These are phyloP conservation scores for Colletotrichum liriopes DNA, from an alignment of 2,329 filamentous ascomycete species.

Conservation along the genomic window DNA sequence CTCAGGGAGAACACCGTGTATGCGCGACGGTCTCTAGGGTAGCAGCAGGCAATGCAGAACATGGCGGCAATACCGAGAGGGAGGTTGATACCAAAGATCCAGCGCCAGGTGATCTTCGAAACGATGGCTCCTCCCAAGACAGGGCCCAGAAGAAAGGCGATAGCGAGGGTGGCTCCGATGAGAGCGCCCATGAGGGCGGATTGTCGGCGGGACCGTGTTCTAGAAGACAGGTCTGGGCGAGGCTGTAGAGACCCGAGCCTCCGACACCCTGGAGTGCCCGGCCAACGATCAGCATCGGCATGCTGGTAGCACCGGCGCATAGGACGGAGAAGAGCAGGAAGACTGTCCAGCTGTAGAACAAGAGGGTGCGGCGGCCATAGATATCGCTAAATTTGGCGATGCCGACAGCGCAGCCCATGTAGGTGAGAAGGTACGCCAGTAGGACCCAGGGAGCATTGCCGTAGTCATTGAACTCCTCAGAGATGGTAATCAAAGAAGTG, in stretches of 20 bases:
- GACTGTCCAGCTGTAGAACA: slow-evolving; percentile 67
- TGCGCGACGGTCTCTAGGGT: slow-evolving; percentile 56
- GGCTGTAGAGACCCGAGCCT: slow-evolving; percentile 73
- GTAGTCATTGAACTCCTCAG: slow-evolving; percentile 66
- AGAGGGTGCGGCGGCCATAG: slow-evolving; percentile 67
- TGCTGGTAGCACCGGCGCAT: slow-evolving; percentile 65
- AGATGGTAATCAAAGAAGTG: slow-evolving; percentile 71
- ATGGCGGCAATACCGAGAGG: slow-evolving; percentile 65
- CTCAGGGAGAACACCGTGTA: slow-evolving; percentile 56
- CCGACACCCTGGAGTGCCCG: slow-evolving; percentile 74
- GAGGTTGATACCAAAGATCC: slow-evolving; percentile 75
- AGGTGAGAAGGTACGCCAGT: slow-evolving; percentile 70
- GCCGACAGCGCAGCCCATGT: slow-evolving; percentile 71
- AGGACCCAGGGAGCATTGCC: slow-evolving; percentile 70
- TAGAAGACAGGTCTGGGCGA: slow-evolving; percentile 71
- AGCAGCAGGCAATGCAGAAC: slow-evolving; percentile 63
- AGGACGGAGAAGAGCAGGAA: slow-evolving; percentile 71
- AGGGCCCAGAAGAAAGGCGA: slow-evolving; percentile 72
- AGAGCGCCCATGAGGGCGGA: slow-evolving; percentile 70
- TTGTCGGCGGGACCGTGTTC: slow-evolving; percentile 69
- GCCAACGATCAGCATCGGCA: slow-evolving; percentile 70
- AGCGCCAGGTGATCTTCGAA: slow-evolving; percentile 69
- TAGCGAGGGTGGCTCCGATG: slow-evolving; percentile 69
- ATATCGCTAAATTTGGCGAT: slow-evolving; percentile 74
- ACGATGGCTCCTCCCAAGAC: slow-evolving; percentile 71